These are phyloP conservation scores for Juglanconis sp. DNA, from an alignment of 2,329 filamentous ascomycete genomes.

Conservation along the genomic window DNA sequence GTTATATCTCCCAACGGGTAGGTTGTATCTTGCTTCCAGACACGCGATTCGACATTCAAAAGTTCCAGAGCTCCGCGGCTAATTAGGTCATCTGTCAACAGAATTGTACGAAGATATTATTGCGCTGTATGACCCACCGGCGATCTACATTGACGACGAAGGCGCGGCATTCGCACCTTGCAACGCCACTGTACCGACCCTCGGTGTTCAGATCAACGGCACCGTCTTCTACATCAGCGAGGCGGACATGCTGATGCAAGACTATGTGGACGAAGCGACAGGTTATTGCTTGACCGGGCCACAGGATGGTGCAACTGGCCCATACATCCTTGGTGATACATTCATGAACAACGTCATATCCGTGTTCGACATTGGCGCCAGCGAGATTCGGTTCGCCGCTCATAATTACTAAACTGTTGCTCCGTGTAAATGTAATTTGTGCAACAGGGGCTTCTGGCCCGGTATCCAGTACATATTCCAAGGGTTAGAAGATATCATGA, in stretches of 20 bases:
- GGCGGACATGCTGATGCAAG: conserved; percentile 12
- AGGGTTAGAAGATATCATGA: too few species aligned
- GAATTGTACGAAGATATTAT: conserved; percentile 23
- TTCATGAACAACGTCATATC: conserved; percentile 16
- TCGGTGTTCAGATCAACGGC: conserved; percentile 7
- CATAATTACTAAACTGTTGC: not conserved
- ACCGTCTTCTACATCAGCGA: conserved; percentile 5
- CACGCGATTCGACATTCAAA: too few species aligned
- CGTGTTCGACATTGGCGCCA: conserved; percentile 13
- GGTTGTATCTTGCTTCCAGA: not conserved
- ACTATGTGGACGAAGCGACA: not conserved
- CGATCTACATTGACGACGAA: conserved; percentile 19
- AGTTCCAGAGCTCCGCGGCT: not conserved
- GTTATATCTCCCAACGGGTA: conserved; percentile 24
- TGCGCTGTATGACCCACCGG: conserved; percentile 24
- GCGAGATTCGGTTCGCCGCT: conserved; percentile 7
- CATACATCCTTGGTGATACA: conserved; percentile 10
- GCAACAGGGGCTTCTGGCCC: too few species aligned
- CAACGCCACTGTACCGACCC: conserved; percentile 24
- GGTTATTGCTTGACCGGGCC: conserved; percentile 3
- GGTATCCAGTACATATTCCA: too few species aligned
- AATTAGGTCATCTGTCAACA: conserved; percentile 3
- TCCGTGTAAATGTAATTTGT: not conserved
- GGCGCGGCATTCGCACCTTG: conserved; percentile 26
- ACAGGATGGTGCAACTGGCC: conserved; percentile 3